These are phyloP conservation scores for Podaxis sp. DNA, from an alignment of 768 basidiomycete genomes.

Conservation along the genomic window DNA sequence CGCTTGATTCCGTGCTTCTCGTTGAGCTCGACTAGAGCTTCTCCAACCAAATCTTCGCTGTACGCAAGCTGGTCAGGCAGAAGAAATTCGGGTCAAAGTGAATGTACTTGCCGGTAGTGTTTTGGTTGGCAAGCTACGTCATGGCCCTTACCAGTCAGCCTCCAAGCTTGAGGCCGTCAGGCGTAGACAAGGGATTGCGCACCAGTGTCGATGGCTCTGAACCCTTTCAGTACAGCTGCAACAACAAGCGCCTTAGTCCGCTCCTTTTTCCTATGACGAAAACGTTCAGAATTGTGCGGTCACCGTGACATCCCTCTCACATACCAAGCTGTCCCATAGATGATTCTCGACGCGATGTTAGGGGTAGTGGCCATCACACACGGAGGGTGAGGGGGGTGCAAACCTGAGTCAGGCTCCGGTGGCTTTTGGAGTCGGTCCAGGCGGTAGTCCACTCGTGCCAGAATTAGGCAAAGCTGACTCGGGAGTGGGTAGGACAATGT, in stretches of 20 bases:
- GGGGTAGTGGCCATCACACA: conserved; percentile 20
- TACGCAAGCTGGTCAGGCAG: not conserved
- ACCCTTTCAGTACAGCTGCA: conserved; percentile 72
- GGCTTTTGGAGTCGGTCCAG: not conserved
- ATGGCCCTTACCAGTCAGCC: not conserved
- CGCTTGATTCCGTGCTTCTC: conserved; percentile 61
- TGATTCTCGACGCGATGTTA: conserved; percentile 35
- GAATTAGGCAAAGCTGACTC: not conserved
- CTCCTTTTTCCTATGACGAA: conserved; percentile 68
- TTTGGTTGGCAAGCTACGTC: conserved; percentile 62
- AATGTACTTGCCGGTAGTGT: conserved; percentile 56
- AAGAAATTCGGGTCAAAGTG: not conserved
- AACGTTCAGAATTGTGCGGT: not conserved
- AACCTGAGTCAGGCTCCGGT: not conserved
- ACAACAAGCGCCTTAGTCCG: conserved; percentile 66
- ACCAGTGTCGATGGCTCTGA: conserved; percentile 85
- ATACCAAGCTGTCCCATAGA: conserved; percentile 67
- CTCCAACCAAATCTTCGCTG: conserved; percentile 81
- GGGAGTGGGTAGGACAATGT: not conserved
- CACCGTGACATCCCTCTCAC: not conserved
- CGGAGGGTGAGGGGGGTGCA: not conserved
- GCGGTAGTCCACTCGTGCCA: not conserved
- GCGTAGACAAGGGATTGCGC: conserved; percentile 21
- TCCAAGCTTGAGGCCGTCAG: not conserved
- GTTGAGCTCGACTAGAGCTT: conserved; percentile 59